Evolutionary conservation across 2,329 filamentous ascomycete species (phyloP), one percentile per base, ranked within the genome.

Genomic region (Penicillium sp.): DNA sequence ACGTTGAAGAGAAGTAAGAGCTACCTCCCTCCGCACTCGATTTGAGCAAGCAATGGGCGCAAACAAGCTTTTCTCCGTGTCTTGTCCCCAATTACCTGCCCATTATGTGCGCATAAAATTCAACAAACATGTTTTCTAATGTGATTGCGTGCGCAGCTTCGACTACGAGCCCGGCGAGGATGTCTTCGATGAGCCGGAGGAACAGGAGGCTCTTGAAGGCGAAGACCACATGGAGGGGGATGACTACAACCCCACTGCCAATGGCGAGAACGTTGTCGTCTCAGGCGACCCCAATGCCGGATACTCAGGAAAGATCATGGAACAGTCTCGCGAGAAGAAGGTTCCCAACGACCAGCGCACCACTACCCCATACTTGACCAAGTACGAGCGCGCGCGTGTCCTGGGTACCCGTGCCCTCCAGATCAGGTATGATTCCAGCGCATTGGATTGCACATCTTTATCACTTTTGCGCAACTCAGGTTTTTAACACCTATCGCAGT

Each of bases 311-410:
- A 85, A 85, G 59, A 81, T 81, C 31, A 79, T 86, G 69, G 76
- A 82, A 61, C 79, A 79, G 62, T 69, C 83, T 57, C 81, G 82
- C 69, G 79, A 92, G 77, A 97, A 95, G 83, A 95, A 91, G 78
- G 93, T 99, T 46, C 84, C 92, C 53, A 89, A 90, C 63, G 89
- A 92, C 62, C 85, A 96, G 76, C 86, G 94, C 66, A 89, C 85
- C 22, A 99, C 94, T 8, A 99, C 94, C 27, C 94, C 93, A 2
- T 99, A 97, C 78, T 96, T 99, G 93, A 99, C 94, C 63, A 99
- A 99, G 79, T 99, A 99, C 77, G 94, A 99, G 81, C 85, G 88
- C 66, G 94, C 94, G 59, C 87, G 94, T 70, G 93, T 99, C 55
- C 78, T 99, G 60, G 94, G 94, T 45, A 97, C 94, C 39, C 83